Conservation (phyloP, 805 yeast genomes). For the Wickerhamiella vanderwaltii region DNA sequence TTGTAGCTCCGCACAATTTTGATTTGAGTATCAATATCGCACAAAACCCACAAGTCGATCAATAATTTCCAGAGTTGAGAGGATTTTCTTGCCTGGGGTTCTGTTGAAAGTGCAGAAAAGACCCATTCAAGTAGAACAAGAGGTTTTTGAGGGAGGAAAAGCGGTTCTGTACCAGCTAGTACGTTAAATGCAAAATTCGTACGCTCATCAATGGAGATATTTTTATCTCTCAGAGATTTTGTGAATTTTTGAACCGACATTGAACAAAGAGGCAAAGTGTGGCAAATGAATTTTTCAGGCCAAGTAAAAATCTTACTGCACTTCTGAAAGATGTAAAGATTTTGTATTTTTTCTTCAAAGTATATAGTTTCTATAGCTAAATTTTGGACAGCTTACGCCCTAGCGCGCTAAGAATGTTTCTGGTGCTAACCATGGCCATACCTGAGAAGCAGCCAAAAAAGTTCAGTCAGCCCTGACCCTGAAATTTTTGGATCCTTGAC, state of each 20-base stretch:
- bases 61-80: conserved; percentile 19
- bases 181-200: conserved; percentile 19
- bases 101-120: conserved; percentile 23
- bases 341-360: too few species aligned
- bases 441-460: too few species aligned
- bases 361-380: too few species aligned
- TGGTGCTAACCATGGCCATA: too few species aligned
- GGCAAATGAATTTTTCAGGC: too few species aligned
- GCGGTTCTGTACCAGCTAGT: conserved; percentile 14
- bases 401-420: too few species aligned
- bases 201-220: conserved; percentile 18
- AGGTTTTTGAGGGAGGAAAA: conserved; percentile 26
- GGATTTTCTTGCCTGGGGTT: conserved; percentile 13
- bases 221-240: conserved; percentile 23
- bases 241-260: conserved; percentile 25
- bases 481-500: conserved; percentile 13
- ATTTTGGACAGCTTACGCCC: too few species aligned
- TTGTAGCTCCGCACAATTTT: conserved; percentile 15
- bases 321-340: too few species aligned
- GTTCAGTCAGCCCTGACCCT: conserved; percentile 12
- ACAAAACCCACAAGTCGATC: conserved; percentile 11
- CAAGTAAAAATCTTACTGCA: too few species aligned
- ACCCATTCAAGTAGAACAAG: conserved; percentile 29
- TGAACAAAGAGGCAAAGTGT: neutral
- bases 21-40: conserved; percentile 7